phyloP scores from a whole-genome alignment of 108 stramenopile genomes.

The Heterococcus sp. region DNA sequence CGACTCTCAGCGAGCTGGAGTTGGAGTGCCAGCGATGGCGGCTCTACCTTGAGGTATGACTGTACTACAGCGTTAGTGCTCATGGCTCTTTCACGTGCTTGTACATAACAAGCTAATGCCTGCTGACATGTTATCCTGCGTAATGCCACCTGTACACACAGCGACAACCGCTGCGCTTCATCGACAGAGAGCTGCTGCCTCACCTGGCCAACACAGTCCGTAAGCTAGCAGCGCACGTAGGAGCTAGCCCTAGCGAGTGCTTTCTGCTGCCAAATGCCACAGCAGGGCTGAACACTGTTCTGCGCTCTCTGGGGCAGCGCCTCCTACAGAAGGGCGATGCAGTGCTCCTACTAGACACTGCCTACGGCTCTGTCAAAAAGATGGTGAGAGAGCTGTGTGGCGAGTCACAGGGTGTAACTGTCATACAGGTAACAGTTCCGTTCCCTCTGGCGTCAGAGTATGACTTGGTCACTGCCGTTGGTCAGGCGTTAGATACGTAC shows the following conservation, averaged over 20 bases:
- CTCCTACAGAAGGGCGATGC: background rate
- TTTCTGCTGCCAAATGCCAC: conserved; percentile 22
- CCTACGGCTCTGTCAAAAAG: conserved; percentile 24
- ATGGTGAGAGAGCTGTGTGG: conserved; percentile 4
- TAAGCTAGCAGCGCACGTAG: background rate
- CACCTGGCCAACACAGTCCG: conserved; percentile 1
- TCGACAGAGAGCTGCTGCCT: conserved; percentile 19
- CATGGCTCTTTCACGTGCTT: too few species aligned
- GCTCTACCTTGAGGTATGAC: background rate
- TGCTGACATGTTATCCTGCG: too few species aligned
- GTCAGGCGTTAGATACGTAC: background rate
- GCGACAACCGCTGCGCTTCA: conserved; percentile 17
- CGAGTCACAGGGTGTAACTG: background rate
- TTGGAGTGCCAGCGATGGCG: conserved; percentile 2
- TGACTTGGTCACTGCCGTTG: background rate
- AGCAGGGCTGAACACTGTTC: conserved; percentile 7
- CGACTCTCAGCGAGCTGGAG: background rate
- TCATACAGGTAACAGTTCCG: background rate
- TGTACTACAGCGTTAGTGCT: too few species aligned
- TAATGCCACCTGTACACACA: too few species aligned
- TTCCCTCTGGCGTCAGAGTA: background rate
- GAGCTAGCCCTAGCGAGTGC: background rate
- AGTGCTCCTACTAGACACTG: background rate
- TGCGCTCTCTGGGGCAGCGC: background rate
- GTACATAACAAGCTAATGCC: too few species aligned